Percentiles rank a stretch among this genome's conserved stretches.
phyloP scores from a whole-genome alignment of 768 basidiomycete genomes.

The Mrakia blollopis region DNA sequence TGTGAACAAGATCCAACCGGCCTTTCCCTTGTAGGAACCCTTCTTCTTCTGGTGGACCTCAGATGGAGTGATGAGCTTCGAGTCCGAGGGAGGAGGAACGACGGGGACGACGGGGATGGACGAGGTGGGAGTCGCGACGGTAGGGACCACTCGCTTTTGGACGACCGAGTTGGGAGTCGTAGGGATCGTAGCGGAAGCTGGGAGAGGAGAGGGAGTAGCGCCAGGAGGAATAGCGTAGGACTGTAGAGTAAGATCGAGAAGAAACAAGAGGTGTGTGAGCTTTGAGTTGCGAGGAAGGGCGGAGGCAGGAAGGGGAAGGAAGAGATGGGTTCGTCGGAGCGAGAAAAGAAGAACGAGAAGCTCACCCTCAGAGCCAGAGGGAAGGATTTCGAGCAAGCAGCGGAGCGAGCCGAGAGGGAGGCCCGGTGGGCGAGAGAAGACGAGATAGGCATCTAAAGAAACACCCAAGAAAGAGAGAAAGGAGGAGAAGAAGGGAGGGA shows the following conservation, averaged over 20 bases:
- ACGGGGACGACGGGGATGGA: constrained; percentile 6
- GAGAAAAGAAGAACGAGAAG: neutral
- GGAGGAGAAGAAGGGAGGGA: neutral
- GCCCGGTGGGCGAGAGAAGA: constrained; percentile 19
- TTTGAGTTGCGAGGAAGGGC: neutral
- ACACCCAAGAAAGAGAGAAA: neutral
- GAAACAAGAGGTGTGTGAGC: neutral
- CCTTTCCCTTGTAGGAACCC: constrained; percentile 4
- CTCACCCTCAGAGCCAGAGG: constrained; percentile 6
- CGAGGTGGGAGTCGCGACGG: constrained; percentile 6
- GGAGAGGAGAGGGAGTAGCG: constrained; percentile 5
- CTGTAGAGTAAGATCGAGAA: neutral
- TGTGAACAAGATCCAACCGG: neutral
- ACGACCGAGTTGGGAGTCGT: neutral
- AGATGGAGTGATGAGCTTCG: neutral
- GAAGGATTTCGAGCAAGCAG: neutral
- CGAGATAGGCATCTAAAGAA: constrained; percentile 4
- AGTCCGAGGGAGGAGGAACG: constrained; percentile 6
- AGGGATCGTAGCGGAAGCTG: constrained; percentile 10
- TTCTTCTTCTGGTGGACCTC: neutral
- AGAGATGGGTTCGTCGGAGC: neutral
- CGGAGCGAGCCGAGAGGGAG: constrained; percentile 9
- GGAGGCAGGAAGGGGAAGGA: neutral
- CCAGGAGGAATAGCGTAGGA: constrained; percentile 17
- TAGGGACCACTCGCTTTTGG: constrained; percentile 13